phyloP scores from a whole-genome alignment of 2,329 filamentous ascomycete genomes.

The Gliomastix tumulicola region DNA sequence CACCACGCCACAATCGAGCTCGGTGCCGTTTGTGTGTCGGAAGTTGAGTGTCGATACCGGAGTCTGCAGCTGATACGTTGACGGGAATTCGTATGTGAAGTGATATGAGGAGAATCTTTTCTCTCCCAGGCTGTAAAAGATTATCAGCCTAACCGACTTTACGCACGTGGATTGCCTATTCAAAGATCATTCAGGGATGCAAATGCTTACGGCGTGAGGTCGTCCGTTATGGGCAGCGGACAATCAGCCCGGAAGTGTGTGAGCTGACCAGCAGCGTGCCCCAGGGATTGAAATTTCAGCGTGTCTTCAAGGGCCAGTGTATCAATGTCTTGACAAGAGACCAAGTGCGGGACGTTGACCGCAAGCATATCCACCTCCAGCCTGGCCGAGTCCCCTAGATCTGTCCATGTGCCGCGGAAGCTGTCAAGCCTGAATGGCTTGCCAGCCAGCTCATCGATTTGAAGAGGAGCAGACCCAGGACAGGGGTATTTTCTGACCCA shows the following conservation, averaged over 20 bases:
- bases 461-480: neutral
- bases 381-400: neutral
- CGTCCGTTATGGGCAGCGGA: neutral
- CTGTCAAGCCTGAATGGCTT: neutral
- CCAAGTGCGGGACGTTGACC: neutral
- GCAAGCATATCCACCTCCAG: slow-evolving; percentile 1
- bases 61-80: slow-evolving; percentile 2
- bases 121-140: neutral
- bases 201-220: neutral
- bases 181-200: too few relatives aligned
- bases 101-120: slow-evolving; percentile 1
- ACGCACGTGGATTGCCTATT: too few relatives aligned
- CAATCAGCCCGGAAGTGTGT: neutral
- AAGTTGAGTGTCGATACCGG: slow-evolving; percentile 1
- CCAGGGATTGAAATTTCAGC: neutral
- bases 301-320: neutral
- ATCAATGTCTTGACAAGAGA: neutral
- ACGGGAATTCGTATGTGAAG: slow-evolving; percentile 1
- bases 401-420: neutral
- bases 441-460: neutral
- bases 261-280: neutral
- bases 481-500: slow-evolving; percentile 3
- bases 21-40: neutral
- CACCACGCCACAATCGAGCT: slow-evolving; percentile 1
- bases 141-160: too few relatives aligned